Evolutionary conservation across 345 rosid genomes (phyloP).

Genomic region (Dimocarpus longan): DNA sequence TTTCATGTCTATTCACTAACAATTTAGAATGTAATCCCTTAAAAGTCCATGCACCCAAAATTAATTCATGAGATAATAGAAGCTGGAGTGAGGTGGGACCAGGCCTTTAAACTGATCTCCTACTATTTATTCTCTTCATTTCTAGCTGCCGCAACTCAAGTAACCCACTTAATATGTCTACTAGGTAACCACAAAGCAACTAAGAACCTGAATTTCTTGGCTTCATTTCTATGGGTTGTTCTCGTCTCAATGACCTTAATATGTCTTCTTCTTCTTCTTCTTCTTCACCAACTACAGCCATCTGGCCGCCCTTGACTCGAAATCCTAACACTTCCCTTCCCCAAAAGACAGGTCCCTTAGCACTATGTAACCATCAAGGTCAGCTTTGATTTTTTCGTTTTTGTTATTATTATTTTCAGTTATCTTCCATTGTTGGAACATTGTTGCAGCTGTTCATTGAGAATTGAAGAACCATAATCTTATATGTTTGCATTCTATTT

Average conservation of each 20-base stretch:
- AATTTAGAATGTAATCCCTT: too few relatives aligned
- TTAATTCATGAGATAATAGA: too few relatives aligned
- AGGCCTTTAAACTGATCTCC: background rate
- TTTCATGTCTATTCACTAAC: too few relatives aligned
- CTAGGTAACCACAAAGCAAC: too few relatives aligned
- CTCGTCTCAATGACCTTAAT: background rate
- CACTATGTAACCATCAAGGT: conserved; percentile 27
- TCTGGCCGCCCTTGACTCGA: background rate
- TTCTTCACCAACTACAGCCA: background rate
- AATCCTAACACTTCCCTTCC: conserved; percentile 13
- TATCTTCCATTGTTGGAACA: background rate
- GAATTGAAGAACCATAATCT: background rate
- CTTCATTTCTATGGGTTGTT: conserved; percentile 14
- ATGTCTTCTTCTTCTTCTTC: conserved; percentile 3
- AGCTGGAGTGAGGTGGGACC: background rate
- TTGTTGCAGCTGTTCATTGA: background rate
- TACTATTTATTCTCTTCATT: background rate
- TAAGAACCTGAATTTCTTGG: background rate
- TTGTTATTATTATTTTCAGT: background rate
- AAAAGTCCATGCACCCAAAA: too few relatives aligned
- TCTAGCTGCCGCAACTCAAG: background rate
- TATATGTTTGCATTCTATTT: background rate
- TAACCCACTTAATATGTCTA: too few relatives aligned
- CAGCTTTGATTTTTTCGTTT: background rate
- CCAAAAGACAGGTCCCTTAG: conserved; percentile 1